Conservation (phyloP, 495 filamentous ascomycete species). For the Parathielavia hyrcaniae region DNA sequence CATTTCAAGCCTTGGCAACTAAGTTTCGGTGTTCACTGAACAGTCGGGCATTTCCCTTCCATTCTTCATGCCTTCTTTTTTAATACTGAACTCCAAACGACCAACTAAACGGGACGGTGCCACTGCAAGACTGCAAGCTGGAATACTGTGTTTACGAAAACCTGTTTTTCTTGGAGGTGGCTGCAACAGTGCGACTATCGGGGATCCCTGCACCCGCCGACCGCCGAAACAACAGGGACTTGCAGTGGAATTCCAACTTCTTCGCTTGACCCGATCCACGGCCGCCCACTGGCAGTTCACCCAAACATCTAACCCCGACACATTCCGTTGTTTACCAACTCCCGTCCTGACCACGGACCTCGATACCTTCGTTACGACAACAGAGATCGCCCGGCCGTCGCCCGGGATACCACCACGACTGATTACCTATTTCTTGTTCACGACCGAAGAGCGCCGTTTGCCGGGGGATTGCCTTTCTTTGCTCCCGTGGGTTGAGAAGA, state of each 20-base stretch:
- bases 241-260: neutral
- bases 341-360: no score
- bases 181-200: constrained; percentile 4
- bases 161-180: neutral
- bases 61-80: no score
- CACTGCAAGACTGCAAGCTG: neutral
- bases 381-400: neutral
- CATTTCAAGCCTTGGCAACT: no score
- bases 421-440: neutral
- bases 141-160: neutral
- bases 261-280: neutral
- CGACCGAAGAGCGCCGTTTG: neutral
- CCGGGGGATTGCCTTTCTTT: constrained; percentile 6
- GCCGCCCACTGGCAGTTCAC: neutral
- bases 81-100: no score
- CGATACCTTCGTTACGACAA: no score
- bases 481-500: neutral
- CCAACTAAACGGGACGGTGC: no score
- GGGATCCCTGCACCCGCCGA: constrained; percentile 19
- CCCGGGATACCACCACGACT: neutral
- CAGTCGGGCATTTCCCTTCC: no score
- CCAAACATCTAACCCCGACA: no score
- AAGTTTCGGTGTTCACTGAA: neutral
- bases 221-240: constrained; percentile 17
- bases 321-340: no score